A percentile compares a stretch with the other conserved stretches of the same genome.
Evolutionary conservation across 805 yeast genomes (phyloP).

Genomic region (Ogataea methylovora): DNA sequence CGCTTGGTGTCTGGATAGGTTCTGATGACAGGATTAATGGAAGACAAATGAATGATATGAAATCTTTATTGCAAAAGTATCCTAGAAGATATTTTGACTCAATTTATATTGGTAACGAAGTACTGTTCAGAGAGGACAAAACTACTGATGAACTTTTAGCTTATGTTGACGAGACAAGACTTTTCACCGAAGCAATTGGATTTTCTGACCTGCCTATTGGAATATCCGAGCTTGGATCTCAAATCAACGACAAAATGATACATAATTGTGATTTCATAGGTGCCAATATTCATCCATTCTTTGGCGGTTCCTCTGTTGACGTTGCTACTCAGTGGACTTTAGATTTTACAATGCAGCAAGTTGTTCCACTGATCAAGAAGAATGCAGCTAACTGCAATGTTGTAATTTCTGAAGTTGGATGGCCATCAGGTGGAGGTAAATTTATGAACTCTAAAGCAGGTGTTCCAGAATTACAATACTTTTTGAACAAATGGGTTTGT

Average conservation of each 20-base stretch:
- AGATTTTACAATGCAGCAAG: conserved; percentile 36
- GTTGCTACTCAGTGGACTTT: conserved; percentile 46
- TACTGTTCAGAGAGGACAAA: conserved; percentile 45
- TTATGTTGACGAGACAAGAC: conserved; percentile 35
- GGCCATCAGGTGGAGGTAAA: conserved; percentile 62
- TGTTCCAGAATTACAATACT: conserved; percentile 32
- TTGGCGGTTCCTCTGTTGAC: conserved; percentile 45
- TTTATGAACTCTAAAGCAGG: conserved; percentile 42
- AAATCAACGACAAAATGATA: conserved; percentile 31
- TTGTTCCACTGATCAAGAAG: conserved; percentile 28
- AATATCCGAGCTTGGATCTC: conserved; percentile 51
- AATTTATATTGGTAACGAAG: conserved; percentile 58
- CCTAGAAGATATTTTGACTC: conserved; percentile 42
- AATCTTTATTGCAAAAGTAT: conserved; percentile 29
- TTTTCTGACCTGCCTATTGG: conserved; percentile 46
- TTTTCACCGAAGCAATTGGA: conserved; percentile 26
- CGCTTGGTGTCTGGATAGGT: conserved; percentile 61
- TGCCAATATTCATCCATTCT: conserved; percentile 61
- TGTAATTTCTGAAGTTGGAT: conserved; percentile 57
- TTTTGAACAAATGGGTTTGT: conserved; percentile 48
- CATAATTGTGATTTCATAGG: conserved; percentile 49
- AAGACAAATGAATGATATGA: conserved; percentile 39
- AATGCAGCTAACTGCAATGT: conserved; percentile 13
- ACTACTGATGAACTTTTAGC: conserved; percentile 27
- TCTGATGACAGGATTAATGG: conserved; percentile 34